Evolutionary conservation across 1,139 yeast genomes (phyloP), one percentile per base, ranked within the genome.

Genomic region (Yamadazyma triangularis): DNA sequence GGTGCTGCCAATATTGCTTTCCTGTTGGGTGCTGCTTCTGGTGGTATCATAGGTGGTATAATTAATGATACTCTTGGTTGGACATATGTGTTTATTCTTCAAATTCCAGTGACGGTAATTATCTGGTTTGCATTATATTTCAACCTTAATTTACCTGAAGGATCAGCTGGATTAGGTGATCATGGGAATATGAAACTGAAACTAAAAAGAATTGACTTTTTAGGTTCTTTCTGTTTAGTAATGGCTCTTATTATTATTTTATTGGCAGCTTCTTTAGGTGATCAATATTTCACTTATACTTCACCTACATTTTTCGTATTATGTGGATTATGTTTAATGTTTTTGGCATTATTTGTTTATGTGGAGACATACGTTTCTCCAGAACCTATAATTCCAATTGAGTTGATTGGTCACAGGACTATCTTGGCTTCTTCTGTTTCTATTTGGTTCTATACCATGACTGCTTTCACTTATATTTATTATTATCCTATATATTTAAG

Each of bases 61-160:
- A 59, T 86, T 20, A 73, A 89, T 14, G 85, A 79, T 35, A 49
- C 56, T n/a, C 67, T 77, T 41, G 95, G 95, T 21, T 88, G 96
- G 96, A 71, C 87, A 49, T 71, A 70, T 48, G 76, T 73, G 1
- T 73, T 73, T 42, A 51, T 67, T 15, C 41, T 70, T 18, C 79
- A 73, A 44, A 68, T 71, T 5, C 96, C 96, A 0, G 56, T 85
- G 22, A 78, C 86, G 4, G 28, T 73, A 3, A 12, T 58, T 4
- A 79, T 83, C 11, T 70, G 72, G 1, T 13, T 62, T 1, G 60
- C 65, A 3, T 53, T 67, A 13, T 58, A 52, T 41, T 32, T 49
- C 11, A 60, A 47, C 44, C 62, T 73, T 39, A 51, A 64, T 13
- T 56, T 73, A 28, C 79, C 79, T 1, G 56, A 47, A 25, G 77